These are phyloP conservation scores for Pogostemon cablin DNA, from an alignment of 257 asterid species.

Conservation along the genomic window DNA sequence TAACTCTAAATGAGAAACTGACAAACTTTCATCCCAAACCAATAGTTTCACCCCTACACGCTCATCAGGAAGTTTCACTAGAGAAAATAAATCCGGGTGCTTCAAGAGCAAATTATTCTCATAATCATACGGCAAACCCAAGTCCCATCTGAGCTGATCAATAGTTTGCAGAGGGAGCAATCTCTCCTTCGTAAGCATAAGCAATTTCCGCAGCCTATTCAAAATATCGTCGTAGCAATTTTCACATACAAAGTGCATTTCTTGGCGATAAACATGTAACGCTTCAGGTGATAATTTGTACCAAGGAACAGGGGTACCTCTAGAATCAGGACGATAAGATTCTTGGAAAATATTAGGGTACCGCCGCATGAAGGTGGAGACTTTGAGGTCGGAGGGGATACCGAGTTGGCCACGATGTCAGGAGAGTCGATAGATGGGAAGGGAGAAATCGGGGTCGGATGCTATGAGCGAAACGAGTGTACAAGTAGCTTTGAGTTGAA, in stretches of 20 bases:
- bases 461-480: constrained; percentile 62
- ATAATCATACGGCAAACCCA: constrained; percentile 76
- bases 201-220: constrained; percentile 67
- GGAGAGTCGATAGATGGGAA: constrained; percentile 65
- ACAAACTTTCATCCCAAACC: constrained; percentile 61
- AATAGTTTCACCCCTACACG: constrained; percentile 70
- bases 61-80: constrained; percentile 61
- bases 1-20: constrained; percentile 67
- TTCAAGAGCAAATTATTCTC: constrained; percentile 39
- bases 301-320: constrained; percentile 87
- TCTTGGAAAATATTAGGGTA: constrained; percentile 81
- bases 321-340: constrained; percentile 57
- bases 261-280: constrained; percentile 46
- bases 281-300: constrained; percentile 61
- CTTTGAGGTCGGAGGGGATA: constrained; percentile 63
- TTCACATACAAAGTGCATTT: constrained; percentile 38
- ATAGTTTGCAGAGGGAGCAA: constrained; percentile 77
- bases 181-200: constrained; percentile 72
- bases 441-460: constrained; percentile 49
- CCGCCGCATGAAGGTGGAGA: constrained; percentile 74
- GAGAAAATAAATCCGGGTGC: constrained; percentile 59
- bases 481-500: constrained; percentile 71
- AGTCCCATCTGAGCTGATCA: constrained; percentile 87
- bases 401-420: constrained; percentile 61
- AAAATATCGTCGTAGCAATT: constrained; percentile 57